Percentiles rank a stretch among this genome's conserved stretches.
Evolutionary conservation across 306 rosid genomes (phyloP).

Genomic region (Alnus glutinosa): DNA sequence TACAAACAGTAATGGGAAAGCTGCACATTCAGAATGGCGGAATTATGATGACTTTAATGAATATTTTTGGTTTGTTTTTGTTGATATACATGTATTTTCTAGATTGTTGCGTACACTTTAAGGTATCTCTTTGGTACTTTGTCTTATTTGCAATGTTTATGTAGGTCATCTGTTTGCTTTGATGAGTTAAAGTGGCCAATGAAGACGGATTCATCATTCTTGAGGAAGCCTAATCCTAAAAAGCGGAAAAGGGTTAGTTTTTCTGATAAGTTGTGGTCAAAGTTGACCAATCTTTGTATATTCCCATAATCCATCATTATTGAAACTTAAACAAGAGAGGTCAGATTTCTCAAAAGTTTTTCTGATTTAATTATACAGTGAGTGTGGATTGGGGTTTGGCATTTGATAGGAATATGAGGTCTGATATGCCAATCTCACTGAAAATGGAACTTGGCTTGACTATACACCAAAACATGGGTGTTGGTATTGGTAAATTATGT

Average conservation of each 20-base stretch:
- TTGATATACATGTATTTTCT: not conserved
- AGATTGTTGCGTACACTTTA: constrained; percentile 6
- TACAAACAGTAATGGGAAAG: constrained; percentile 76
- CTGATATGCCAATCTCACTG: not conserved
- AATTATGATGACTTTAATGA: constrained; percentile 97
- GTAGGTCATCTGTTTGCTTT: constrained; percentile 93
- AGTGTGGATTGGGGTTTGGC: not conserved
- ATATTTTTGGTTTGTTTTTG: constrained; percentile 80
- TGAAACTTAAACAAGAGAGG: constrained; percentile 11
- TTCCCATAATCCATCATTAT: not conserved
- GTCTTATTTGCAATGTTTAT: constrained; percentile 36
- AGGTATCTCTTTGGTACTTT: not conserved
- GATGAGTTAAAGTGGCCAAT: constrained; percentile 90
- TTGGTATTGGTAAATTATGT: constrained; percentile 11
- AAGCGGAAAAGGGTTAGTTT: constrained; percentile 77
- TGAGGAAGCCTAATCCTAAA: constrained; percentile 58
- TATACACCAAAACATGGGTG: not conserved
- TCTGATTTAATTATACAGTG: not conserved
- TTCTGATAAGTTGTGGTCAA: constrained; percentile 11
- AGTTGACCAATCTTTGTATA: not conserved
- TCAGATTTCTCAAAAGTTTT: not conserved
- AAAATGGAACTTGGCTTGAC: not conserved
- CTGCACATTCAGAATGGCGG: constrained; percentile 98
- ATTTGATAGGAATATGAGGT: not conserved
- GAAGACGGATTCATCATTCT: constrained; percentile 52